Conservation (phyloP, 495 filamentous ascomycete species). For the Staphylotrichum tortipilum region DNA sequence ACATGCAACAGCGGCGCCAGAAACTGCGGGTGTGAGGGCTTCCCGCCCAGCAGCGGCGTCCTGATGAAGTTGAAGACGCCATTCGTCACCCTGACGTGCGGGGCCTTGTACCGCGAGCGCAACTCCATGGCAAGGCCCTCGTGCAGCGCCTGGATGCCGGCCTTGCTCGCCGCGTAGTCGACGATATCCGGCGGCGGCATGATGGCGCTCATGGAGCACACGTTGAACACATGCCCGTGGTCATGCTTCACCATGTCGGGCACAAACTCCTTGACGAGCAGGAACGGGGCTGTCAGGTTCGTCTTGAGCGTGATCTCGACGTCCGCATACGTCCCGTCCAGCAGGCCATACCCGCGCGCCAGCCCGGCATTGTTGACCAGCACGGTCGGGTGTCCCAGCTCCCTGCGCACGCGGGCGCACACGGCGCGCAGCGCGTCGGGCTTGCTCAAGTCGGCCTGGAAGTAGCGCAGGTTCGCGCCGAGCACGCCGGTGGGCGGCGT, state of each 20-base stretch:
- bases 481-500: background rate
- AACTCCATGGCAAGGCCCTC: conserved; percentile 20
- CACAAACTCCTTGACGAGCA: conserved; percentile 23
- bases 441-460: conserved; percentile 19
- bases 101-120: conserved; percentile 19
- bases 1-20: conserved; percentile 30
- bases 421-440: conserved; percentile 10
- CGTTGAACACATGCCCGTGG: conserved; percentile 19
- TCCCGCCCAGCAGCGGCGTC: conserved; percentile 26
- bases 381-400: conserved; percentile 23
- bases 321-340: conserved; percentile 21
- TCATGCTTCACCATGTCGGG: conserved; percentile 17
- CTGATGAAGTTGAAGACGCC: conserved; percentile 28
- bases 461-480: conserved; percentile 15
- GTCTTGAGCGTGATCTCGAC: conserved; percentile 18
- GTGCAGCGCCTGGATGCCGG: conserved; percentile 13
- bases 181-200: conserved; percentile 14
- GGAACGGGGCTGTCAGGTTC: conserved; percentile 20
- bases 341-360: conserved; percentile 11
- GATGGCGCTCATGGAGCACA: conserved; percentile 17
- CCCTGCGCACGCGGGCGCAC: conserved; percentile 8
- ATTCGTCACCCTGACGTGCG: conserved; percentile 23
- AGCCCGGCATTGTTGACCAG: conserved; percentile 23
- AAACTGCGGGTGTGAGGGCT: conserved; percentile 25
- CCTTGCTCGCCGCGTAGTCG: conserved; percentile 20